These are phyloP conservation scores for Debaryomyces robertsiae DNA, from an alignment of 1,139 yeast species.

Conservation along the genomic window DNA sequence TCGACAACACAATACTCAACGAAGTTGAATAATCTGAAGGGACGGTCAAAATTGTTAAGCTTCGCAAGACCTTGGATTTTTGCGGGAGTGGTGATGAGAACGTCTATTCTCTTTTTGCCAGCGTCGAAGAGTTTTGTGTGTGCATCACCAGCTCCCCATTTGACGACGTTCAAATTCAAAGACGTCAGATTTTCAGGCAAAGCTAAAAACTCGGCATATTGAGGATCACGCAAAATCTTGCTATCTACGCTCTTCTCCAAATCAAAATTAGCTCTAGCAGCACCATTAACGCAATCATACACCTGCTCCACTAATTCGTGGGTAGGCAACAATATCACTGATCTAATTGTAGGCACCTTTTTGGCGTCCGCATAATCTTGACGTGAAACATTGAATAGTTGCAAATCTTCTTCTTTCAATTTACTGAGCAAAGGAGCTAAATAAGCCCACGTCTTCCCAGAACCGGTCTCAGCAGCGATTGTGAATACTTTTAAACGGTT, in stretches of 20 bases:
- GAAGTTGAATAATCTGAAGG: slow-evolving; percentile 47
- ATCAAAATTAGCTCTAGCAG: slow-evolving; percentile 32
- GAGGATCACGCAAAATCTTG: slow-evolving; percentile 20
- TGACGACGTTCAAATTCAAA: slow-evolving; percentile 49
- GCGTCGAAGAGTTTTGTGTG: slow-evolving; percentile 53
- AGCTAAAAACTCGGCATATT: slow-evolving; percentile 27
- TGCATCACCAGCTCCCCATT: slow-evolving; percentile 59
- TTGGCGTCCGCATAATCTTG: slow-evolving; percentile 35
- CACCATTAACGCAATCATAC: slow-evolving; percentile 48
- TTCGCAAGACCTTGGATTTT: slow-evolving; percentile 54
- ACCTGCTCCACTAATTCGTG: slow-evolving; percentile 88
- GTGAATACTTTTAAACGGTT: slow-evolving; percentile 64
- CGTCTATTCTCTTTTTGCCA: slow-evolving; percentile 60
- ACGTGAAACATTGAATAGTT: slow-evolving; percentile 26
- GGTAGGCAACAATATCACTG: slow-evolving; percentile 82
- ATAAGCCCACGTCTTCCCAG: slow-evolving; percentile 95
- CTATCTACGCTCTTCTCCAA: slow-evolving; percentile 18
- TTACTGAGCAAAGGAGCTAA: slow-evolving; percentile 72
- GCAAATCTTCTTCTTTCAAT: slow-evolving; percentile 57
- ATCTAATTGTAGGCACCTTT: slow-evolving; percentile 51
- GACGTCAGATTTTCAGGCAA: slow-evolving; percentile 27
- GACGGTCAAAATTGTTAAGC: slow-evolving; percentile 46
- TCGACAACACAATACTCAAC: slow-evolving; percentile 75
- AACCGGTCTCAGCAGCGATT: slow-evolving; percentile 94
- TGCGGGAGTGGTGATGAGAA: slow-evolving; percentile 83